phyloP scores from a whole-genome alignment of 306 rosid species.

The Trifolium dubium region DNA sequence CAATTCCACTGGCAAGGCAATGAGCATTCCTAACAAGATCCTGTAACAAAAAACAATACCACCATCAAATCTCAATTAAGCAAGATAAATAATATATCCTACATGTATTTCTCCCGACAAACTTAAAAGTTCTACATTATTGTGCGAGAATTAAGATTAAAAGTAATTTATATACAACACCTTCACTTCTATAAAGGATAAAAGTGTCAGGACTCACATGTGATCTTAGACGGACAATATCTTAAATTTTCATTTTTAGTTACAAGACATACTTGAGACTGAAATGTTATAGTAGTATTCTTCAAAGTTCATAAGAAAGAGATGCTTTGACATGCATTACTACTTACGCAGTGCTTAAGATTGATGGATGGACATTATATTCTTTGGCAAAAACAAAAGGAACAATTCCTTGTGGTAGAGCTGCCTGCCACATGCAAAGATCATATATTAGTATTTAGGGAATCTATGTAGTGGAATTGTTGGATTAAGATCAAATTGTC shows the following conservation, averaged over 20 bases:
- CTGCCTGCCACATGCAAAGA: constrained; percentile 66
- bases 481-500: no score
- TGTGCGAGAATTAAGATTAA: no score
- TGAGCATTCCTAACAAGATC: constrained; percentile 81
- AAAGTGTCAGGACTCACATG: no score
- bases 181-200: no score
- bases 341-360: constrained; percentile 83
- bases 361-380: constrained; percentile 75
- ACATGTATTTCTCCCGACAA: neutral
- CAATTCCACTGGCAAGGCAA: constrained; percentile 85
- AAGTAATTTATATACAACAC: no score
- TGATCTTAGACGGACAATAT: no score
- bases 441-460: neutral
- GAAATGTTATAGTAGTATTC: no score
- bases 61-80: constrained; percentile 38
- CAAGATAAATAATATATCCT: neutral
- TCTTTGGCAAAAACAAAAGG: constrained; percentile 95
- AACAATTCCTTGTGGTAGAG: constrained; percentile 96
- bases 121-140: no score
- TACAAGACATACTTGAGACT: no score
- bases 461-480: neutral
- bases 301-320: constrained; percentile 2
- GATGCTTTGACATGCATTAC: constrained; percentile 17
- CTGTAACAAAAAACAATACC: constrained; percentile 51
- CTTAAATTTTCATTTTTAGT: no score